Percentiles rank a stretch among this genome's conserved stretches.
These are phyloP conservation scores for Calonectria henricotiae DNA, from an alignment of 2,329 filamentous ascomycete genomes.

Conservation along the genomic window DNA sequence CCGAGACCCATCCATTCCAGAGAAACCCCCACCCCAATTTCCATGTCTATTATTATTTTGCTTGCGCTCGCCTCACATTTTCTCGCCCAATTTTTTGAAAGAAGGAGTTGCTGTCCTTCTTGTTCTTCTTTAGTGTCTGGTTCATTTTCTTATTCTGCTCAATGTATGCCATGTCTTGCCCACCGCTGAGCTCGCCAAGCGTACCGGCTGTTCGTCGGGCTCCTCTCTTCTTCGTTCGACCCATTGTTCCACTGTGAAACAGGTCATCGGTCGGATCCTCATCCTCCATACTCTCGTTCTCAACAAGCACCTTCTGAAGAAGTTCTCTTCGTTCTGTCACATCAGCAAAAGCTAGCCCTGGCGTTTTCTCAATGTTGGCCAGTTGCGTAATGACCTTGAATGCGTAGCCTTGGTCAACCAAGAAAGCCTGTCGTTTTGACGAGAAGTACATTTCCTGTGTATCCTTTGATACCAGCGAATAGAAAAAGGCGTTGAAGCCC, in stretches of 20 bases:
- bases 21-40: slow-evolving; percentile 4
- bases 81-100: slow-evolving; percentile 64
- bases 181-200: slow-evolving; percentile 88
- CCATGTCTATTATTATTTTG: slow-evolving; percentile 50
- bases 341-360: slow-evolving; percentile 85
- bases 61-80: slow-evolving; percentile 59
- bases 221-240: slow-evolving; percentile 69
- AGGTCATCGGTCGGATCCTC: slow-evolving; percentile 74
- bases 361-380: slow-evolving; percentile 89
- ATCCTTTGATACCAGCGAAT: slow-evolving; percentile 96
- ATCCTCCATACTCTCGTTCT: slow-evolving; percentile 84
- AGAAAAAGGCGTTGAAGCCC: slow-evolving; percentile 99
- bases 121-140: slow-evolving; percentile 59
- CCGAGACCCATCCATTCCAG: slow-evolving; percentile 25
- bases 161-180: slow-evolving; percentile 97
- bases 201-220: slow-evolving; percentile 88
- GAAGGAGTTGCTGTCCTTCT: slow-evolving; percentile 60
- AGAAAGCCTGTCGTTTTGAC: slow-evolving; percentile 94
- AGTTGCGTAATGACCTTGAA: slow-evolving; percentile 99
- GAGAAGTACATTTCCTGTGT: slow-evolving; percentile 99
- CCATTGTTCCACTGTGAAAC: slow-evolving; percentile 63
- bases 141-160: slow-evolving; percentile 85
- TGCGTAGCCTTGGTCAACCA: slow-evolving; percentile 97
- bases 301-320: slow-evolving; percentile 89
- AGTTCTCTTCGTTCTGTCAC: slow-evolving; percentile 87